These are phyloP conservation scores for Soucietia sequanensis DNA, from an alignment of 805 yeast species.

Conservation along the genomic window DNA sequence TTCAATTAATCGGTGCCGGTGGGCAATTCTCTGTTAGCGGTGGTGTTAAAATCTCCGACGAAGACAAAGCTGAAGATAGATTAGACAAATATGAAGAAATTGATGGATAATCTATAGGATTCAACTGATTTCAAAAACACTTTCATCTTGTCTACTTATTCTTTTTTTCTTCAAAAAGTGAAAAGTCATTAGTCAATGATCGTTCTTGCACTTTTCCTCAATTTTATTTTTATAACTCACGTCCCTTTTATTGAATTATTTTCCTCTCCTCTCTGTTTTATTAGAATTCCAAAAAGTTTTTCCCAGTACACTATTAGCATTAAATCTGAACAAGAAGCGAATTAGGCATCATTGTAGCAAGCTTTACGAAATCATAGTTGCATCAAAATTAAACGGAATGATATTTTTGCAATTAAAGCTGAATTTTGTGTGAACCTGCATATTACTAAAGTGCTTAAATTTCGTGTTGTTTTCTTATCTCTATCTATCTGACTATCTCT, in stretches of 20 bases:
- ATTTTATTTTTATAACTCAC: too few relatives aligned
- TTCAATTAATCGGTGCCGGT: conserved; percentile 81
- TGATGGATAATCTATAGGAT: conserved; percentile 35
- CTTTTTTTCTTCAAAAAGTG: background rate
- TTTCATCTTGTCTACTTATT: background rate
- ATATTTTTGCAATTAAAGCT: too few relatives aligned
- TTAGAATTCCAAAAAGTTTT: conserved; percentile 1
- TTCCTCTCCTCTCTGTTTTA: conserved; percentile 2
- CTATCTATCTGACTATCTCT: too few relatives aligned
- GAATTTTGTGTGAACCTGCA: too few relatives aligned
- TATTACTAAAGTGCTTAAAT: too few relatives aligned
- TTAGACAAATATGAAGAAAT: conserved; percentile 51
- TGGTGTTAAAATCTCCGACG: conserved; percentile 64
- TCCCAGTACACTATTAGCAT: too few relatives aligned
- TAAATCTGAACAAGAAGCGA: too few relatives aligned
- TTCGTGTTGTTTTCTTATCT: too few relatives aligned
- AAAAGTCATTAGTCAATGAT: background rate
- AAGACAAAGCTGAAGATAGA: conserved; percentile 46
- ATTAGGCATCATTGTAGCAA: too few relatives aligned
- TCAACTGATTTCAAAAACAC: background rate
- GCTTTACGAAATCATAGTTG: too few relatives aligned
- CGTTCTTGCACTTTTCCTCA: background rate
- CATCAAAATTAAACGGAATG: too few relatives aligned
- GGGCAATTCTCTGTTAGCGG: conserved; percentile 94
- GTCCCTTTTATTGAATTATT: background rate